Conservation (phyloP, 345 rosid genomes). For the Aurinia saxatilis region DNA sequence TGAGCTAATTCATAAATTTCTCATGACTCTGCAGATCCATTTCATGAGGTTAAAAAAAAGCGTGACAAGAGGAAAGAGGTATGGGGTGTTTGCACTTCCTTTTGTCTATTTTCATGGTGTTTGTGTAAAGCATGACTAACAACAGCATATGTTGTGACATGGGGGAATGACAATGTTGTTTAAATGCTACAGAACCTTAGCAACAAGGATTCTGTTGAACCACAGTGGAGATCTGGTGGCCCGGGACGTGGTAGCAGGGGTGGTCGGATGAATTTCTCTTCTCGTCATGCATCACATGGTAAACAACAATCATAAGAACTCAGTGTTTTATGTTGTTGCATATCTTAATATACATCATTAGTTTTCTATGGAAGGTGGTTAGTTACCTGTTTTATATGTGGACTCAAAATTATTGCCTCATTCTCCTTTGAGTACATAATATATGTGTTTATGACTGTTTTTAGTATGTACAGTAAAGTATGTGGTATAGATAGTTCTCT, state of each 20-base stretch:
- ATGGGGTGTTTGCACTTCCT: constrained; percentile 4
- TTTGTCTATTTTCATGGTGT: neutral
- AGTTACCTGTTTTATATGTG: constrained; percentile 2
- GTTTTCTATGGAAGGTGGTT: neutral
- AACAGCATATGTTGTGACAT: neutral
- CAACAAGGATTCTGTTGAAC: constrained; percentile 62
- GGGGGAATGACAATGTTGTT: neutral
- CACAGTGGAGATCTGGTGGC: constrained; percentile 63
- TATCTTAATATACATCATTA: neutral
- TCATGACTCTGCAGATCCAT: constrained; percentile 55
- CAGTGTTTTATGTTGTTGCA: too few species aligned
- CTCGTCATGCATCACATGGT: constrained; percentile 58
- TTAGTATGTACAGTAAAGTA: too few species aligned
- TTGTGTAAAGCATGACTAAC: constrained; percentile 1
- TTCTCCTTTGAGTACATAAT: too few species aligned
- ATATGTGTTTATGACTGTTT: neutral
- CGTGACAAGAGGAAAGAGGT: constrained; percentile 86
- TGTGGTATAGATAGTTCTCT: neutral
- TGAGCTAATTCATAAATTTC: constrained; percentile 17
- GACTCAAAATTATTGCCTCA: too few species aligned
- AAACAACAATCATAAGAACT: constrained; percentile 8
- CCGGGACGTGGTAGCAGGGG: constrained; percentile 60
- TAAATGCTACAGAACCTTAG: constrained; percentile 38
- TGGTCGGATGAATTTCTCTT: constrained; percentile 42
- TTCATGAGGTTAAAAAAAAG: constrained; percentile 80